A percentile compares a stretch with the other conserved stretches of the same genome.
Conservation (phyloP, 179 eudicot genomes). For the Beta corolliflora region DNA sequence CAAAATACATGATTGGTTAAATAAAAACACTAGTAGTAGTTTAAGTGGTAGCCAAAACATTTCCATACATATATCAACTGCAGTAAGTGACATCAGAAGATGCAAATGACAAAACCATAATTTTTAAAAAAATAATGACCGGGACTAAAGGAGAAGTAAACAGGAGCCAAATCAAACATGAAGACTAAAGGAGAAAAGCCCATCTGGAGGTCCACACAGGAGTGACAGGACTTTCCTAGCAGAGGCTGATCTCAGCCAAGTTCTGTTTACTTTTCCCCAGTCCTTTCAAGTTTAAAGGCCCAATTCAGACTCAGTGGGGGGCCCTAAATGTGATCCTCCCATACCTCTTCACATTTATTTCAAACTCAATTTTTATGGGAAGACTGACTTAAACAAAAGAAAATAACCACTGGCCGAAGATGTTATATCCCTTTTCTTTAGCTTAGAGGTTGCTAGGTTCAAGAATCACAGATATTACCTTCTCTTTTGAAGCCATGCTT, state of each 20-base stretch:
- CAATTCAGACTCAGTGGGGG: neutral
- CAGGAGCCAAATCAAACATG: neutral
- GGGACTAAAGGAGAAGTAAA: neutral
- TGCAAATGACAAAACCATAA: too few species aligned
- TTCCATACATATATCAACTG: neutral
- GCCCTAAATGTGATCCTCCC: neutral
- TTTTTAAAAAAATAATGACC: neutral
- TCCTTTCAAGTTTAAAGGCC: neutral
- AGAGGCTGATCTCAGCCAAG: neutral
- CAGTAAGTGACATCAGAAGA: too few species aligned
- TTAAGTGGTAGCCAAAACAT: too few species aligned
- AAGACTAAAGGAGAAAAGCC: neutral
- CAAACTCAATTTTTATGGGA: neutral
- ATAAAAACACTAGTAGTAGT: too few species aligned
- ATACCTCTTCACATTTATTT: neutral
- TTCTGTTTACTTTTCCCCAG: neutral
- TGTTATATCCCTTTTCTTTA: neutral
- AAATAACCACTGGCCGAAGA: neutral
- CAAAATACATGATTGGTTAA: too few species aligned
- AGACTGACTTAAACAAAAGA: neutral
- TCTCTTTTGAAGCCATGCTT: slow-evolving; percentile 94
- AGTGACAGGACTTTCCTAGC: neutral
- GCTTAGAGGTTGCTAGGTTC: neutral
- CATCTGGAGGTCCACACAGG: neutral
- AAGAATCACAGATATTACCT: slow-evolving; percentile 46